phyloP scores from a whole-genome alignment of 2,329 filamentous ascomycete species.

The Shiraia bambusicola region DNA sequence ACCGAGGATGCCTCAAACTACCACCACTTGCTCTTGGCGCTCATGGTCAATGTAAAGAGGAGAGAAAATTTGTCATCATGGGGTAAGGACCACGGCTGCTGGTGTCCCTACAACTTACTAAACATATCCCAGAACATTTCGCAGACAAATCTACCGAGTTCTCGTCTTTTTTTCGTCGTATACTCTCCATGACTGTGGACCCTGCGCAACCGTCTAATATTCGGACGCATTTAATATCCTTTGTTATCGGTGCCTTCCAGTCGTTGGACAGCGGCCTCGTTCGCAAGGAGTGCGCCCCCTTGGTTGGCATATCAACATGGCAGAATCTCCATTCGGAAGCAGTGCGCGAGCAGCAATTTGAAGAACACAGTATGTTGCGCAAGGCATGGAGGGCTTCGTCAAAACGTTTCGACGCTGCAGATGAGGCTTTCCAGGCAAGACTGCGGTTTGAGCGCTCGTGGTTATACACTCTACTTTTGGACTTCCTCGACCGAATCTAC shows the following conservation, averaged over 20 bases:
- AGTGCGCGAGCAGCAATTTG: slow-evolving; percentile 70
- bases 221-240: slow-evolving; percentile 80
- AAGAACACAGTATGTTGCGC: slow-evolving; percentile 70
- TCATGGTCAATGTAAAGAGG: slow-evolving; percentile 85
- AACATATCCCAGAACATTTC: slow-evolving; percentile 65
- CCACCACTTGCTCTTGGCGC: slow-evolving; percentile 81
- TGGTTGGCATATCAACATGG: slow-evolving; percentile 95
- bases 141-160: slow-evolving; percentile 76
- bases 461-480: slow-evolving; percentile 82
- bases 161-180: slow-evolving; percentile 82
- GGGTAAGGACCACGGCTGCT: slow-evolving; percentile 57
- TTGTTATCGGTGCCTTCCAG: slow-evolving; percentile 89
- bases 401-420: slow-evolving; percentile 85
- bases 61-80: slow-evolving; percentile 85
- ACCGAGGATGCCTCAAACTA: slow-evolving; percentile 85
- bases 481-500: slow-evolving; percentile 78
- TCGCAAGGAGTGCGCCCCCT: slow-evolving; percentile 91
- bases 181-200: slow-evolving; percentile 78
- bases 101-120: slow-evolving; percentile 25
- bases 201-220: slow-evolving; percentile 46
- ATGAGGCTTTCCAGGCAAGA: slow-evolving; percentile 74
- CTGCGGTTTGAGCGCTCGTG: slow-evolving; percentile 90
- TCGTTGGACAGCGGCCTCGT: slow-evolving; percentile 86
- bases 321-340: slow-evolving; percentile 82
- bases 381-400: slow-evolving; percentile 88